Conservation (phyloP, 148 eudicot species). For the Vaccinium corymbosum region DNA sequence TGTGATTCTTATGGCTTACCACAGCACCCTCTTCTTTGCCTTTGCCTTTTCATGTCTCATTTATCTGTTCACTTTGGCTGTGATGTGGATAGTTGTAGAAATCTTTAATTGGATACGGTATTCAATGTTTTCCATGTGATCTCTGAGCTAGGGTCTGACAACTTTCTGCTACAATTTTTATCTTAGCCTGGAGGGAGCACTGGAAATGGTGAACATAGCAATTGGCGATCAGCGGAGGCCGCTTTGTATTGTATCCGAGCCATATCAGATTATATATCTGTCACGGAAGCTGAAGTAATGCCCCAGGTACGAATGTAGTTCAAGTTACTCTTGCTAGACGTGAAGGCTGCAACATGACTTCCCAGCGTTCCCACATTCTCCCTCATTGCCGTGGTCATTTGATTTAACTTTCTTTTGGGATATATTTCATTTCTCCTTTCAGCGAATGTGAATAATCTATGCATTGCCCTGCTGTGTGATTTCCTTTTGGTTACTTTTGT, state of each 20-base stretch:
- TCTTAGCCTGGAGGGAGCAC: conserved; percentile 60
- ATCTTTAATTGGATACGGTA: background rate
- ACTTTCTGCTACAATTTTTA: conserved; percentile 8
- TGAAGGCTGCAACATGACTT: conserved; percentile 1
- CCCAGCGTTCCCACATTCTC: background rate
- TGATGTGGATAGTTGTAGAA: background rate
- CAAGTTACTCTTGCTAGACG: background rate
- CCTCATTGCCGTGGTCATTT: background rate
- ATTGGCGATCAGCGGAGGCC: conserved; percentile 94
- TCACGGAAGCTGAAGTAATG: conserved; percentile 76
- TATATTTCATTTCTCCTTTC: background rate
- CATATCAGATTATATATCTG: conserved; percentile 78
- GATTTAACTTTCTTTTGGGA: conserved; percentile 5
- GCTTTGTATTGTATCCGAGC: conserved; percentile 91
- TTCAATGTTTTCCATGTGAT: background rate
- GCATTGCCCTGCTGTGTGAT: background rate
- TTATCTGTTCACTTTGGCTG: background rate
- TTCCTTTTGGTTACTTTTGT: conserved; percentile 2
- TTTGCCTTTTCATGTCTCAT: background rate
- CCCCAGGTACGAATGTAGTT: conserved; percentile 66
- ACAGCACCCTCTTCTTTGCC: background rate
- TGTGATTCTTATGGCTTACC: background rate
- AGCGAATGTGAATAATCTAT: background rate
- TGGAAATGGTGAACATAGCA: conserved; percentile 47
- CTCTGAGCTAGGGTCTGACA: background rate